These are phyloP conservation scores for Chloranthus sessilifolius DNA, from an alignment of 164 flowering plant species.

Conservation along the genomic window DNA sequence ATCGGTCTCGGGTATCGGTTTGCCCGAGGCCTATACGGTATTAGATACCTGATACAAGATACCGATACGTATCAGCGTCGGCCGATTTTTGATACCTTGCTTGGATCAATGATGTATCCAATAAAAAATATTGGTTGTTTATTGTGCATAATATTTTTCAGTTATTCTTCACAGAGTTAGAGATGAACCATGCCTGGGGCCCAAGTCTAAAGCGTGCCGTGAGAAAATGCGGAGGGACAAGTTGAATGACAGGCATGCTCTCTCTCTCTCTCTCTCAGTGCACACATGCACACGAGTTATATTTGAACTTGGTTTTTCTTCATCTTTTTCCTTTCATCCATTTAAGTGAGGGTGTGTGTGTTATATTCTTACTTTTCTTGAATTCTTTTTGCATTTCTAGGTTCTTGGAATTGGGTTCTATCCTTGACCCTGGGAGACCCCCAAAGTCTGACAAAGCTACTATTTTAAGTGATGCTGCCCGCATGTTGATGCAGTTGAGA, in stretches of 20 bases:
- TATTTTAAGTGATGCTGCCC: slow-evolving; percentile 52
- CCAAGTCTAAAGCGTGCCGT: slow-evolving; percentile 41
- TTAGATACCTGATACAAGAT: no score
- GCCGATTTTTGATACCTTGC: no score
- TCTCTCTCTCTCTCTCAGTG: slow-evolving; percentile 6
- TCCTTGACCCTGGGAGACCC: slow-evolving; percentile 67
- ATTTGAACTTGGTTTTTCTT: not conserved
- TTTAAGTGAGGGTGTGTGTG: no score
- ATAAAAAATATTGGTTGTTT: not conserved
- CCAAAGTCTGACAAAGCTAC: slow-evolving; percentile 59
- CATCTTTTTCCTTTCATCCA: not conserved
- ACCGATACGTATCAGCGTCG: no score
- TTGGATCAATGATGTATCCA: no score
- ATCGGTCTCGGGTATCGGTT: no score
- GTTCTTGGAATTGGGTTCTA: slow-evolving; percentile 60
- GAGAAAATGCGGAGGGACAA: slow-evolving; percentile 48
- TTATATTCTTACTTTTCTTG: not conserved
- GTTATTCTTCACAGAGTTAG: slow-evolving; percentile 25
- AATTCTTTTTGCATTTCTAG: slow-evolving; percentile 19
- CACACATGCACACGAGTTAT: not conserved
- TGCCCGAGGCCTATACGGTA: no score
- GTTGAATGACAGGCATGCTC: slow-evolving; percentile 41
- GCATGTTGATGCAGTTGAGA: slow-evolving; percentile 49
- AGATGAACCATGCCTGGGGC: slow-evolving; percentile 18
- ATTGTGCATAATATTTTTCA: not conserved